phyloP scores from a whole-genome alignment of 2,329 filamentous ascomycete genomes.

The Aspergillus phoenicis region DNA sequence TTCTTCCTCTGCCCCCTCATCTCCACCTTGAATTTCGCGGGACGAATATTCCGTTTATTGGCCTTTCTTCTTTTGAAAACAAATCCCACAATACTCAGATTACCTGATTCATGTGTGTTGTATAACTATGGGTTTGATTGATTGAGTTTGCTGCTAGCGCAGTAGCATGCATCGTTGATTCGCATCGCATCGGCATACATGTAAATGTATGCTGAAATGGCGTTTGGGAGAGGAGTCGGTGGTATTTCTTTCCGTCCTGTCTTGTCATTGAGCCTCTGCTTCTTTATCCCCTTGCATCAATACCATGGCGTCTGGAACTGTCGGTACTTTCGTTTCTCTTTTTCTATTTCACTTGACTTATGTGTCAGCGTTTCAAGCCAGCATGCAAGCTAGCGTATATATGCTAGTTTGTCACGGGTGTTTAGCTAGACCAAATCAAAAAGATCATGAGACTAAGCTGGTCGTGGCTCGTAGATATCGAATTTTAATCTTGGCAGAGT shows the following conservation, averaged over 20 bases:
- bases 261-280: slow-evolving; percentile 4
- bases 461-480: too few relatives aligned
- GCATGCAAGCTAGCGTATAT: neutral
- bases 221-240: neutral
- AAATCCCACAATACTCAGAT: too few relatives aligned
- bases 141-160: neutral
- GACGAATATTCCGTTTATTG: neutral
- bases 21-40: neutral
- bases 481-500: too few relatives aligned
- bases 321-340: neutral
- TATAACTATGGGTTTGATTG: neutral
- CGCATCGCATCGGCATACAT: neutral
- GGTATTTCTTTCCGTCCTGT: neutral
- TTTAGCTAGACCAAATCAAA: neutral
- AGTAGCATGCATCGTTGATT: neutral
- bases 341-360: neutral
- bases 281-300: neutral
- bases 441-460: neutral
- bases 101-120: too few relatives aligned
- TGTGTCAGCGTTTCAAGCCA: neutral
- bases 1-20: neutral
- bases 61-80: neutral
- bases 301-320: slow-evolving; percentile 3
- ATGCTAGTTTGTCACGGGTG: neutral
- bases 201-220: neutral